Evolutionary conservation across 768 basidiomycete genomes (phyloP), one percentile per base, ranked within the genome.

Genomic region (Mycena alexandri): DNA sequence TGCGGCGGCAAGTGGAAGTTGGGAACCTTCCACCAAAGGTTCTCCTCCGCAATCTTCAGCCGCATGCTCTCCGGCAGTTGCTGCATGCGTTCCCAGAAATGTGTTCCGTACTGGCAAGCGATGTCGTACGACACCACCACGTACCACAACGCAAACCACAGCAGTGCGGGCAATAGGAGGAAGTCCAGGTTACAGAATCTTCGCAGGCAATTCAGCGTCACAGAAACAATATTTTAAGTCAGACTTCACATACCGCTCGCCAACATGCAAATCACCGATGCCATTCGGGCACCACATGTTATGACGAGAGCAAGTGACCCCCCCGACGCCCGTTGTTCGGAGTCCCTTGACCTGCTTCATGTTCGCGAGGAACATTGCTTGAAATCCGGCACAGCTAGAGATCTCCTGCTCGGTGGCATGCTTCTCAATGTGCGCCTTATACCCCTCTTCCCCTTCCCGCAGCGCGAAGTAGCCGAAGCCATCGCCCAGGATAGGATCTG

Each of bases 131-230:
- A 65, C 5, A 71, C 36, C 7, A 75, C 16, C 1, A 61, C 2
- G 1, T 43, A 21, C 2, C 43, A 50, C 5, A 63, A 13, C 38
- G 67, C 59, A 9, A 55, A 51, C 5, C 67, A 24, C 0, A 22
- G n/a, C 0, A 71, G 16, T 0, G 56, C 44, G 0, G 67, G 69
- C 43, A 68, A 42, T 16, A 72, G 50, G 1, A 73, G 5, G 29
- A 60, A 74, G 25, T 75, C 69, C 61, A 75, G 67, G 21, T 75
- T 75, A 7, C 51, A 33, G 16, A 68, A 71, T 50, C 74, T 75
- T 7, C 41, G 14, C 36, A 33, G 4, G 22, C 2, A 25, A 16
- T 6, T 12, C 10, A 42, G 44, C 22, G 3, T 21, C 11, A 8
- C n/a, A n/a, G n/a, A n/a, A n/a, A n/a, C n/a, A n/a, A n/a, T n/a